Evolutionary conservation across 2,329 filamentous ascomycete species (phyloP), one percentile per base, ranked within the genome.

Genomic region (Monosporascus ibericus): DNA sequence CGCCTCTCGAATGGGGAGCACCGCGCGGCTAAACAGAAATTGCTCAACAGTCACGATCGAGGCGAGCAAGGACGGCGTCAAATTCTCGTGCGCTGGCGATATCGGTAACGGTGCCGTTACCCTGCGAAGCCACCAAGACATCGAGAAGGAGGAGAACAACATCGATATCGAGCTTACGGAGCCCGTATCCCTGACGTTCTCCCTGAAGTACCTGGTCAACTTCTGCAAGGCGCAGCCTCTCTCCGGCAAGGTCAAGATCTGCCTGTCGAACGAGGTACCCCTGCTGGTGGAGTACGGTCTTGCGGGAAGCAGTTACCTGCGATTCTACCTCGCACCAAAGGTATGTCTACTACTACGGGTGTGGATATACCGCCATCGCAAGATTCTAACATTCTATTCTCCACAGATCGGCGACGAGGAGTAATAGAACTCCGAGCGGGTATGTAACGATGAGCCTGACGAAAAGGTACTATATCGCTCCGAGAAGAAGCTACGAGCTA

Each of bases 301-400:
- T 56, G 79, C 80, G 51, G 87, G 88, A 60, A 90, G 84, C 76
- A 94, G 90, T 72, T 94, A 94, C 72, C 75, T 99, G 73, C 85
- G 92, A 67, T 99, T 97, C 83, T 99, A 97, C 75, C 84, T 99
- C 64, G 94, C 94, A 60, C 94, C 94, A 60, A 99, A 99, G 91
- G 94, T 94, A 75, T 55, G 81, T 68, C 42, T 25, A 44, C 40
- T 30, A 44, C 40, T 30, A 44, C 40, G 25, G 2, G 22, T 48
- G 48, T 37, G 27, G 36, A 11, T 37, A 50, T 15, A 14, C 37
- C 27, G 1, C 17, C 44, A 44, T 36, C 6, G 3, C 18, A 20
- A n/a, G 36, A 44, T 59, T 54, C 73, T 79, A 66, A 78, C 57
- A 30, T 15, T 22, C 20, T 5, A 36, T 39, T 30, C 20, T 59